Conservation (phyloP, 164 flowering plant species). For the Buxus sempervirens region DNA sequence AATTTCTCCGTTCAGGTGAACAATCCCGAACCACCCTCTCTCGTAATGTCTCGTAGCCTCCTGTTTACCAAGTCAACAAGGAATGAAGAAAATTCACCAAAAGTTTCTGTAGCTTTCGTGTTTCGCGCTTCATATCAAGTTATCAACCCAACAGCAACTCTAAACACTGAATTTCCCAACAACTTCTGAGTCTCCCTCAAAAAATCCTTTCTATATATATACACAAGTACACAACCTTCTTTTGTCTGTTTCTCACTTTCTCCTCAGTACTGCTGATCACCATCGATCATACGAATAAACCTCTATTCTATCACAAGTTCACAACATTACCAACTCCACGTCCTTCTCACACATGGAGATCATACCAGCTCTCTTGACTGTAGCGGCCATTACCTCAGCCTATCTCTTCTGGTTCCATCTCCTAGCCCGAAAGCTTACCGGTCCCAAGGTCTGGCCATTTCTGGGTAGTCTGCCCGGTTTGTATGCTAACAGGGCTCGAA, state of each 20-base stretch:
- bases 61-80: not conserved
- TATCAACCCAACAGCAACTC: slow-evolving; percentile 10
- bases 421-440: slow-evolving; percentile 47
- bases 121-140: slow-evolving; percentile 13
- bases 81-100: not conserved
- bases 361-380: slow-evolving; percentile 15
- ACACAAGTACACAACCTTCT: not conserved
- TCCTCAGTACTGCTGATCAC: not conserved
- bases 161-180: slow-evolving; percentile 10
- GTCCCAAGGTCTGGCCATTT: slow-evolving; percentile 66
- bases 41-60: no score
- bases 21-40: not conserved
- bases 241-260: not conserved
- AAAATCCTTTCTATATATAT: not conserved
- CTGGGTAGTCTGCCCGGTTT: slow-evolving; percentile 69
- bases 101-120: not conserved
- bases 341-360: slow-evolving; percentile 36
- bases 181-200: slow-evolving; percentile 5
- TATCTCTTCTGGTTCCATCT: slow-evolving; percentile 68
- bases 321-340: no score
- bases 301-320: not conserved
- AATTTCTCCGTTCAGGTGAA: not conserved
- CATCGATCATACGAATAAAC: no score
- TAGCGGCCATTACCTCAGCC: slow-evolving; percentile 26
- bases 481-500: slow-evolving; percentile 45